A percentile compares a stretch with the other conserved stretches of the same genome.
These are phyloP conservation scores for Cordyceps militaris DNA, from an alignment of 2,329 filamentous ascomycete species.

Conservation along the genomic window DNA sequence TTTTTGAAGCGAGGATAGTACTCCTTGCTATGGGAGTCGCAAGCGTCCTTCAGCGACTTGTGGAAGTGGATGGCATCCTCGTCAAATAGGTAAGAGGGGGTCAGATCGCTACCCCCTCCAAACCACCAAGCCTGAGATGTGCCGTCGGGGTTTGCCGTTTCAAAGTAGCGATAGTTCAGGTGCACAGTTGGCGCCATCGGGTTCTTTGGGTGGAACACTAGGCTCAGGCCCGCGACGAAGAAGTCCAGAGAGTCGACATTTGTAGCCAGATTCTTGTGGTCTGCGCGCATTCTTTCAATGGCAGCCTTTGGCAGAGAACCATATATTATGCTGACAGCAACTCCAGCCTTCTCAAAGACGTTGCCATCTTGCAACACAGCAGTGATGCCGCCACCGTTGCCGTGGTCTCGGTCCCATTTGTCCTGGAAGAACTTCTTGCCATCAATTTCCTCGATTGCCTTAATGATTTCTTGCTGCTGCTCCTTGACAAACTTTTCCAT, in stretches of 20 bases:
- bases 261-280: constrained; percentile 83
- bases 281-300: constrained; percentile 86
- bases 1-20: constrained; percentile 96
- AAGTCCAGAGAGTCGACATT: constrained; percentile 81
- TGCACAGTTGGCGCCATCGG: constrained; percentile 97
- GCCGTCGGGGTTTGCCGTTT: constrained; percentile 80
- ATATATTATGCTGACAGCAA: constrained; percentile 93
- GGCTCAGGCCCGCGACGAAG: constrained; percentile 87
- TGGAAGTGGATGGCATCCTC: constrained; percentile 98
- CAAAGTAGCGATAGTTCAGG: constrained; percentile 97
- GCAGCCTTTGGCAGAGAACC: constrained; percentile 80
- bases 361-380: constrained; percentile 94
- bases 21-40: constrained; percentile 83
- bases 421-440: constrained; percentile 76
- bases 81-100: constrained; percentile 88
- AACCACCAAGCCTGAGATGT: constrained; percentile 94
- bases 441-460: constrained; percentile 75
- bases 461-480: constrained; percentile 82
- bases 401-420: constrained; percentile 79
- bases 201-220: constrained; percentile 90
- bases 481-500: constrained; percentile 97
- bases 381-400: constrained; percentile 88
- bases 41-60: constrained; percentile 82
- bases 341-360: constrained; percentile 95
- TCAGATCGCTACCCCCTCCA: constrained; percentile 89